A percentile compares a stretch with the other conserved stretches of the same genome.
These are phyloP conservation scores for Blastomyces emzantsi DNA, from an alignment of 2,329 filamentous ascomycete genomes.

Conservation along the genomic window DNA sequence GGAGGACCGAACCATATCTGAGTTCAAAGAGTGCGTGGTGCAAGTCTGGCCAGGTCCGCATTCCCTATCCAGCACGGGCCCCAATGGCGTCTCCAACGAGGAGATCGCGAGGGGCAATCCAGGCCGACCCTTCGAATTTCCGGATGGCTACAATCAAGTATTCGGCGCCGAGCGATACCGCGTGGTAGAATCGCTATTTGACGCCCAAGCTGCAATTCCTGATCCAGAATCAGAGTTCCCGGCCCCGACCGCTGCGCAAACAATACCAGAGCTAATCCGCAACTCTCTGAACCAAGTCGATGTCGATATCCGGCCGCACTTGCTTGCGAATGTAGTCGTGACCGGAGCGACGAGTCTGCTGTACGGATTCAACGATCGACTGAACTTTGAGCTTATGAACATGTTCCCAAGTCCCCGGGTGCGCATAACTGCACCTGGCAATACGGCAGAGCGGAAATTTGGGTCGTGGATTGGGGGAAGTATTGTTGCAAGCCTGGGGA, in stretches of 20 bases:
- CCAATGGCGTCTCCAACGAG: constrained; percentile 56
- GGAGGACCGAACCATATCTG: constrained; percentile 85
- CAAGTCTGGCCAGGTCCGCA: constrained; percentile 83
- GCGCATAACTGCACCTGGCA: constrained; percentile 76
- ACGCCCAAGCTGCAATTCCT: constrained; percentile 64
- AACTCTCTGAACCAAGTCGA: constrained; percentile 71
- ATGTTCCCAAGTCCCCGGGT: constrained; percentile 81
- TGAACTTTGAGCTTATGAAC: constrained; percentile 71
- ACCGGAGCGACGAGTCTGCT: constrained; percentile 81
- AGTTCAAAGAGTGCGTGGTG: constrained; percentile 97
- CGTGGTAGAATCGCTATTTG: constrained; percentile 83
- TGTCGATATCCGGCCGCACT: constrained; percentile 72
- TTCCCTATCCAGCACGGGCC: constrained; percentile 45
- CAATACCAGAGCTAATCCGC: constrained; percentile 73
- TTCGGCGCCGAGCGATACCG: constrained; percentile 83
- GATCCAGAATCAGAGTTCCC: constrained; percentile 38
- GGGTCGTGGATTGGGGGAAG: constrained; percentile 95
- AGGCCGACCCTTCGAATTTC: constrained; percentile 90
- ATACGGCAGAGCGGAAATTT: constrained; percentile 81
- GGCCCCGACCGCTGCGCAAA: constrained; percentile 60
- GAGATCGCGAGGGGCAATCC: constrained; percentile 64
- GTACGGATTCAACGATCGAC: constrained; percentile 82
- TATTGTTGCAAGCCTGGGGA: constrained; percentile 88
- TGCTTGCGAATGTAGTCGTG: constrained; percentile 85
- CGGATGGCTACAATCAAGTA: constrained; percentile 91